These are phyloP conservation scores for Exophiala spinifera DNA, from an alignment of 2,329 filamentous ascomycete genomes.

Conservation along the genomic window DNA sequence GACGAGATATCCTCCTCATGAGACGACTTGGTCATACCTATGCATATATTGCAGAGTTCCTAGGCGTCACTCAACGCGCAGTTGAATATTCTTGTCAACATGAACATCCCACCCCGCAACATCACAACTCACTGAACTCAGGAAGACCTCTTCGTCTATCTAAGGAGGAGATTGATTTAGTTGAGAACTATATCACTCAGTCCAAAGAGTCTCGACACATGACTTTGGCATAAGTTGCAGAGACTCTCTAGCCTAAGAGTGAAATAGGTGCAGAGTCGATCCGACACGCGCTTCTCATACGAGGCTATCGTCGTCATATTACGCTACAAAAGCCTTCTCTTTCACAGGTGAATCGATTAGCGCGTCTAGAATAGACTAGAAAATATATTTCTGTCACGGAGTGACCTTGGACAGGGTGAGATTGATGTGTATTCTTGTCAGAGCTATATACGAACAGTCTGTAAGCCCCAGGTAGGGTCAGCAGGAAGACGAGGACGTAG, in stretches of 20 bases:
- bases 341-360: neutral
- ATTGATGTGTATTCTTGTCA: no score
- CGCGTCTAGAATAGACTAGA: neutral
- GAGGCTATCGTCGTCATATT: neutral
- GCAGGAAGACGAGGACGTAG: no score
- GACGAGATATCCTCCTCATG: conserved; percentile 28
- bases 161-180: neutral
- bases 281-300: neutral
- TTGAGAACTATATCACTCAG: conserved; percentile 4
- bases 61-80: conserved; percentile 21
- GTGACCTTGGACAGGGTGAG: no score
- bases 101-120: conserved; percentile 17
- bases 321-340: conserved; percentile 5
- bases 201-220: neutral
- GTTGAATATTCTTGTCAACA: conserved; percentile 27
- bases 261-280: neutral
- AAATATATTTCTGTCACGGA: no score
- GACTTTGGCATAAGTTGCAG: neutral
- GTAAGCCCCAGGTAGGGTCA: no score
- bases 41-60: conserved; percentile 21
- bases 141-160: neutral
- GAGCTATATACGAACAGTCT: no score
- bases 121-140: neutral
- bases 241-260: neutral
- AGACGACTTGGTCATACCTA: conserved; percentile 24